Base-by-base conservation (phyloP, 345 rosid genomes). In the Pseudoturritis turrita region DNA sequence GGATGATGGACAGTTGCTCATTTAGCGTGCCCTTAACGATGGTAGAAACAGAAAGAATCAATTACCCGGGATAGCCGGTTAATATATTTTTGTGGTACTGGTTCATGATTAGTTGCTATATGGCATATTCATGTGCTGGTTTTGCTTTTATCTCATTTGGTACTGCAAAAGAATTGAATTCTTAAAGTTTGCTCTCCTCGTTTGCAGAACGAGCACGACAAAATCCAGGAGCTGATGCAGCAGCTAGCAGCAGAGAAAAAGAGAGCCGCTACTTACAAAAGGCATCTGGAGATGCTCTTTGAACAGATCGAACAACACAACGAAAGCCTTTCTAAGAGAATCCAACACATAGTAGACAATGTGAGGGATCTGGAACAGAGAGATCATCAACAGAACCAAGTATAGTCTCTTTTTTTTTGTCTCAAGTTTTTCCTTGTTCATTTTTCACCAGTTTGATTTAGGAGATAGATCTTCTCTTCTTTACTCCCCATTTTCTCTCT, bases 241-340 rank as follows among this genome's bases (percentile, higher is more conserved):
- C 99, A 96, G 87, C 83, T 96, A 76, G 90, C 91, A 6, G 71
- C 82, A 1, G 99, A 96, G 89, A 96, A 88, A 57, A 96, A 87
- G 84, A 89, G 91, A 75, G 81, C 97, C 0, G 89, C 97, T 13
- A 87, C 92, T 5, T 96, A 96, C 67, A 92, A 92, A 73, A 88
- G 91, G 78, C 98, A 96, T 71, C 86, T 96, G 19, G 99, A 96
- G 68, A 76, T 96, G 78, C 77, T 96, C 18, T 87, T 92, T 36
- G 96, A 96, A 70, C 95, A 92, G 64, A 96, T 96, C 23, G 99
- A 92, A 59, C 87, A 88, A 73, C 94, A 96, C 77, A 91, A 96
- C 6, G 91, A 85, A 78, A 79, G 80, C 63, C 81, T 95, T 28
- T 87, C 98, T 22, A 92, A 86, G 81, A 92, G 84, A 82, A 89